These are phyloP conservation scores for Tolypocladium sp. DNA, from an alignment of 2,329 filamentous ascomycete genomes.

Conservation along the genomic window DNA sequence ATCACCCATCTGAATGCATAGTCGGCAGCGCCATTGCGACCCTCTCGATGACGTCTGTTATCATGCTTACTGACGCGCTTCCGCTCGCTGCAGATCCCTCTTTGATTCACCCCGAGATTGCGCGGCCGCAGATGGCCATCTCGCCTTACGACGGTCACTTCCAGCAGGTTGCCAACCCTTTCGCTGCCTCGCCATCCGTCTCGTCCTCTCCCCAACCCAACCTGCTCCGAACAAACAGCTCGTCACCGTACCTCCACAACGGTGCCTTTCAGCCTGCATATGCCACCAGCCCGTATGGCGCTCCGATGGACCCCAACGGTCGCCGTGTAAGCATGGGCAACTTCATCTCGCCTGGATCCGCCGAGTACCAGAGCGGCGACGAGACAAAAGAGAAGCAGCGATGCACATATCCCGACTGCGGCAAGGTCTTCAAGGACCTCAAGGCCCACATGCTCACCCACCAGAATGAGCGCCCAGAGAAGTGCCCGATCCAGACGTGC, in stretches of 20 bases:
- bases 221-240: constrained; percentile 43
- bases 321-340: constrained; percentile 62
- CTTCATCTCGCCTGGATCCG: constrained; percentile 53
- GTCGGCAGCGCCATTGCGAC: not conserved
- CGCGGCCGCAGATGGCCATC: constrained; percentile 34
- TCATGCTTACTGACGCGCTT: constrained; percentile 25
- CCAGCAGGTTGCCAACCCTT: constrained; percentile 35
- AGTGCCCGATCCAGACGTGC: constrained; percentile 86
- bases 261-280: constrained; percentile 42
- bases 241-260: constrained; percentile 58
- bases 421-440: constrained; percentile 79
- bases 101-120: constrained; percentile 46
- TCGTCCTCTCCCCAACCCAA: constrained; percentile 38
- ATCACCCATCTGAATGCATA: not conserved
- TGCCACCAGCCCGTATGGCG: constrained; percentile 44
- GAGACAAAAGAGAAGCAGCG: constrained; percentile 60
- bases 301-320: constrained; percentile 34
- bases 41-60: constrained; percentile 2
- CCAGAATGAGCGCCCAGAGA: constrained; percentile 82
- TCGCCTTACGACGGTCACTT: constrained; percentile 39
- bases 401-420: constrained; percentile 77
- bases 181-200: constrained; percentile 55
- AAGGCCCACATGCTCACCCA: constrained; percentile 95
- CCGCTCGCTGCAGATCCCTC: constrained; percentile 38
- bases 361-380: constrained; percentile 50